Percentiles rank a stretch among this genome's conserved stretches.
These are phyloP conservation scores for Cercophora newfieldiana DNA, from an alignment of 495 filamentous ascomycete genomes.

Conservation along the genomic window DNA sequence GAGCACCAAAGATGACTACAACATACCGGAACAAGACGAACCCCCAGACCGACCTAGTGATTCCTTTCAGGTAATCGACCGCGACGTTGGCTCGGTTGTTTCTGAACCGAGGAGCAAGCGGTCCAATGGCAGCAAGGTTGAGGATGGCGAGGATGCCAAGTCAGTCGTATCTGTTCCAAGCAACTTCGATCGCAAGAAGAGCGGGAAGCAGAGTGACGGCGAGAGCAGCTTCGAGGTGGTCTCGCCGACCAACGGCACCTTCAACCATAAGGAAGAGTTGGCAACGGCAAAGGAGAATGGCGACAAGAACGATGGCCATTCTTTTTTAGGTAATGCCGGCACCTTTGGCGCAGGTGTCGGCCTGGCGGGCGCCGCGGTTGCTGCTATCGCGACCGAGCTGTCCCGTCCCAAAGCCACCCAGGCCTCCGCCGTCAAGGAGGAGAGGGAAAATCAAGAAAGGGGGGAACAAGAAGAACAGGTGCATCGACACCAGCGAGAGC, in stretches of 20 bases:
- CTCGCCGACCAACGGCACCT: slow-evolving; percentile 35
- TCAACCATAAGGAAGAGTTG: slow-evolving; percentile 23
- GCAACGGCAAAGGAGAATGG: slow-evolving; percentile 28
- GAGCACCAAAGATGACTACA: slow-evolving; percentile 35
- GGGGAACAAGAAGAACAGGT: not conserved
- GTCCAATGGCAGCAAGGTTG: slow-evolving; percentile 26
- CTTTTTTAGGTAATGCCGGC: slow-evolving; percentile 66
- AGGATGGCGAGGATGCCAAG: slow-evolving; percentile 41
- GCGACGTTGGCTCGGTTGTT: slow-evolving; percentile 46
- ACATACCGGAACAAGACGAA: slow-evolving; percentile 34
- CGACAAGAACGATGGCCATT: slow-evolving; percentile 35
- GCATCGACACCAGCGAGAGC: slow-evolving; percentile 20
- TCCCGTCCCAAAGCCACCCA: slow-evolving; percentile 45
- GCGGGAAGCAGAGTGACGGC: slow-evolving; percentile 15
- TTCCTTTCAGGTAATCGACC: slow-evolving; percentile 31
- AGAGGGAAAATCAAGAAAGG: slow-evolving; percentile 26
- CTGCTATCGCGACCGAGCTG: slow-evolving; percentile 44
- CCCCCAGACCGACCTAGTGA: slow-evolving; percentile 36
- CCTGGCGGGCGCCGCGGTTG: slow-evolving; percentile 45
- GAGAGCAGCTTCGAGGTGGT: slow-evolving; percentile 19
- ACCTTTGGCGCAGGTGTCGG: slow-evolving; percentile 63
- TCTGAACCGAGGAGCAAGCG: slow-evolving; percentile 38
- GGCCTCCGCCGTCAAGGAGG: slow-evolving; percentile 27
- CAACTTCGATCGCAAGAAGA: slow-evolving; percentile 33
- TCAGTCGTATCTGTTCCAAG: slow-evolving; percentile 41